phyloP scores from a whole-genome alignment of 148 eudicot species.

The Nepenthes gracilis region DNA sequence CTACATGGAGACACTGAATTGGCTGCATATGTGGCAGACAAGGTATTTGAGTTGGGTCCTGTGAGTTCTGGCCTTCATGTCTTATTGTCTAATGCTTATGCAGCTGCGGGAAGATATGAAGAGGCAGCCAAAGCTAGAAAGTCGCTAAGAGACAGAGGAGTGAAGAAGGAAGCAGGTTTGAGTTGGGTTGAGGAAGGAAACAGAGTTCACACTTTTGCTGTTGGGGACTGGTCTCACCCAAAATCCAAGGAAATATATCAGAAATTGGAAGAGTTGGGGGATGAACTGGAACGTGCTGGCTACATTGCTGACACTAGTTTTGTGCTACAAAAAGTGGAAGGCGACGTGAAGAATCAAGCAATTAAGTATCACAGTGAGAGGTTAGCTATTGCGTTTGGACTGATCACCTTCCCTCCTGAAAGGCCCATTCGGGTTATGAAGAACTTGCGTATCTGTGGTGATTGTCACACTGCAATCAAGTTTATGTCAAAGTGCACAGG shows the following conservation, averaged over 20 bases:
- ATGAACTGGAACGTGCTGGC: conserved; percentile 60
- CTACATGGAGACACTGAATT: conserved; percentile 51
- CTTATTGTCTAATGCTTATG: conserved; percentile 62
- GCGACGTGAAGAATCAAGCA: conserved; percentile 39
- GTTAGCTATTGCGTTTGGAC: conserved; percentile 71
- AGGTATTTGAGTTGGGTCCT: conserved; percentile 54
- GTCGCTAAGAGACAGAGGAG: conserved; percentile 62
- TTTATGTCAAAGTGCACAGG: conserved; percentile 65
- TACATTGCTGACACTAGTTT: conserved; percentile 75
- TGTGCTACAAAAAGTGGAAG: conserved; percentile 64
- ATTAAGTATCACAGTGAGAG: conserved; percentile 79
- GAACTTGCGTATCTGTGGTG: conserved; percentile 87
- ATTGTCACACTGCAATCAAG: conserved; percentile 86
- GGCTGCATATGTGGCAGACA: conserved; percentile 79
- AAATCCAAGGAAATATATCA: conserved; percentile 38
- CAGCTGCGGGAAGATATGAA: conserved; percentile 65
- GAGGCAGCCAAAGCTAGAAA: conserved; percentile 86
- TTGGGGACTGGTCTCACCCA: conserved; percentile 57
- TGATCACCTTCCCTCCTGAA: conserved; percentile 52
- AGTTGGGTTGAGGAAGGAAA: conserved; percentile 92
- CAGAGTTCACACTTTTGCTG: conserved; percentile 52
- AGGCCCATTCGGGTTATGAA: conserved; percentile 81
- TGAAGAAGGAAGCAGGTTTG: conserved; percentile 81
- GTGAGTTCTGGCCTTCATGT: conserved; percentile 69
- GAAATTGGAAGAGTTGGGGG: conserved; percentile 61